Conservation (phyloP, 2,329 filamentous ascomycete species). For the Hypoxylon sp. region DNA sequence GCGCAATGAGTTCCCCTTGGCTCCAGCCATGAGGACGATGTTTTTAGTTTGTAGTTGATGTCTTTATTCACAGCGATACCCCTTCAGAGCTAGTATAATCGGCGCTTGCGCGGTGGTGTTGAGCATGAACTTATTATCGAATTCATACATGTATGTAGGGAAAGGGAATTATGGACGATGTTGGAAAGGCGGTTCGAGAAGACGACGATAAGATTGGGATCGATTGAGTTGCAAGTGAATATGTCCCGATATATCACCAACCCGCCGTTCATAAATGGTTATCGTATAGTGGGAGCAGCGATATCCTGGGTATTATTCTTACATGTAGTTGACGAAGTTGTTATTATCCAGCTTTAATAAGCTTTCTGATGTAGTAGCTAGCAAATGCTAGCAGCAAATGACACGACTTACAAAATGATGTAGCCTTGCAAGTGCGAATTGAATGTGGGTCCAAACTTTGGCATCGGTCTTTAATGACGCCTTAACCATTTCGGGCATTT, state of each 20-base stretch:
- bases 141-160: conserved; percentile 39
- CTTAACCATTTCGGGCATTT: not conserved
- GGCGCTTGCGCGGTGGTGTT: conserved; percentile 30
- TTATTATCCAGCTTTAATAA: conserved; percentile 1
- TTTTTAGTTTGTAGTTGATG: not conserved
- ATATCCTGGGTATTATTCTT: not conserved
- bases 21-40: conserved; percentile 47
- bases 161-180: not conserved
- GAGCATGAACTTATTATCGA: conserved; percentile 22
- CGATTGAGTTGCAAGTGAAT: conserved; percentile 3
- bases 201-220: not conserved
- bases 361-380: conserved; percentile 1
- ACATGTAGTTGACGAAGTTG: conserved; percentile 3
- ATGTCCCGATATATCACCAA: conserved; percentile 1
- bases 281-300: conserved; percentile 9
- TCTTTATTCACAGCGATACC: conserved; percentile 18
- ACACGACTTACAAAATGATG: conserved; percentile 35
- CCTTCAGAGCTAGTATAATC: conserved; percentile 7
- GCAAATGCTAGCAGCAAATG: conserved; percentile 29
- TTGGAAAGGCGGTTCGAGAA: not conserved
- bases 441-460: not conserved
- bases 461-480: conserved; percentile 9
- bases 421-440: conserved; percentile 34
- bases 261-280: conserved; percentile 15
- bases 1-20: conserved; percentile 50